A percentile compares a stretch with the other conserved stretches of the same genome.
phyloP scores from a whole-genome alignment of 225 moss, liverwort and hornwort genomes.

The Pseudisothecium myosuroides region DNA sequence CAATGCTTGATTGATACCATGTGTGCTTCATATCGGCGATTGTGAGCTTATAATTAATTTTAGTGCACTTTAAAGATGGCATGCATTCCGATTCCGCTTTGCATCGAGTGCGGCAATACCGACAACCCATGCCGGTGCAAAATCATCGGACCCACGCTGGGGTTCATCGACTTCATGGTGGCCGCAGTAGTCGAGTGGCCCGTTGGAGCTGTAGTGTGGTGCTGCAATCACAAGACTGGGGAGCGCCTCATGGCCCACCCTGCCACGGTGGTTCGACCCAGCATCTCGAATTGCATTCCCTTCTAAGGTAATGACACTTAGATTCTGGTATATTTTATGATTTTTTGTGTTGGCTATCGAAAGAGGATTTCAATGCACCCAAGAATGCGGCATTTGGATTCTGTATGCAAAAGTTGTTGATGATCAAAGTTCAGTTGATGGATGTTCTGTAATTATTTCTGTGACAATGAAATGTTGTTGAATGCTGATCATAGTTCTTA shows the following conservation, averaged over 20 bases:
- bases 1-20: not conserved
- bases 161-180: constrained; percentile 64
- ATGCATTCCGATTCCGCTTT: constrained; percentile 67
- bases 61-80: constrained; percentile 19
- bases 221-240: constrained; percentile 64
- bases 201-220: constrained; percentile 62
- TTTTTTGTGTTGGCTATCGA: not conserved
- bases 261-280: constrained; percentile 56
- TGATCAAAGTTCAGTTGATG: not conserved
- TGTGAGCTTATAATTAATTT: not conserved
- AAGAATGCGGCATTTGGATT: too few species aligned
- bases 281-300: constrained; percentile 67
- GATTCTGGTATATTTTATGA: not conserved
- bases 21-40: not conserved
- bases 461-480: not conserved
- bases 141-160: constrained; percentile 70
- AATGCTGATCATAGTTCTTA: not conserved
- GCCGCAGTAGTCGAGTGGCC: constrained; percentile 80
- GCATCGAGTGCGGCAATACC: constrained; percentile 79
- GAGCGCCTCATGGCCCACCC: constrained; percentile 54
- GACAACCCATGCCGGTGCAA: constrained; percentile 84
- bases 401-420: not conserved
- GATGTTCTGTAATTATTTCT: not conserved
- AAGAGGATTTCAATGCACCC: not conserved
- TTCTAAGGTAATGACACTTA: constrained; percentile 12